Evolutionary conservation across 768 basidiomycete genomes (phyloP), one percentile per base, ranked within the genome.

Genomic region (Amanita exitialis): DNA sequence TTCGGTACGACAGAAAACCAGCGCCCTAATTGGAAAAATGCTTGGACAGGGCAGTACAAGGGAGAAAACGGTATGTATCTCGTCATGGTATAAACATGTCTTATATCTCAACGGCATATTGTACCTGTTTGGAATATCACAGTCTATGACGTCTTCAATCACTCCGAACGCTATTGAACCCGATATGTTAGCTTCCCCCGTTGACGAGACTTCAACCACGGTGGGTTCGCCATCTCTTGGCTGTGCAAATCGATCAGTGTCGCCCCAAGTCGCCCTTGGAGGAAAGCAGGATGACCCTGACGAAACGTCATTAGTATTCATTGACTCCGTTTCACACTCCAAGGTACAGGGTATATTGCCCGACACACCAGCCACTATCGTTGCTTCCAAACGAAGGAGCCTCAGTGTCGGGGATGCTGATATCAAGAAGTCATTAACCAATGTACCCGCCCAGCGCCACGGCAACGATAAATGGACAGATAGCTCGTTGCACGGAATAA

Each of bases 1-100:
- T 9, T 80, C 86, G 5, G 82, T 90, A 52, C 69, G 86, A 55
- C 76, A 80, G 34, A 90, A 87, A 63, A 87, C 86, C n/a, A 85
- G 77, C 58, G 85, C 85, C 42, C 82, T 91, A 61, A 71, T 85
- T 56, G 86, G 86, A 2, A 89, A 82, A 66, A 83, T 91, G 81
- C 66, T 83, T 35, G 86, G 86, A 3, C 77, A 82, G 57, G 72
- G 68, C 44, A 75, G 75, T 28, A 73, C 78, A 27, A 74, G 85
- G 44, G 85, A 88, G 62, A 51, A 36, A 44, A 36, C 6, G 20
- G 50, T 51, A 36, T 10, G 42, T 36, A 10, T 41, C 25, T 18
- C 15, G 7, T 18, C 4, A 27, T 15, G 20, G 4, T 23, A 16
- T 27, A 6, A 36, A 8, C 28, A 15, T 6, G 27, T 35, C 8